phyloP scores from a whole-genome alignment of 1,139 yeast genomes.

The Lodderomyces pseudojiufengensis region DNA sequence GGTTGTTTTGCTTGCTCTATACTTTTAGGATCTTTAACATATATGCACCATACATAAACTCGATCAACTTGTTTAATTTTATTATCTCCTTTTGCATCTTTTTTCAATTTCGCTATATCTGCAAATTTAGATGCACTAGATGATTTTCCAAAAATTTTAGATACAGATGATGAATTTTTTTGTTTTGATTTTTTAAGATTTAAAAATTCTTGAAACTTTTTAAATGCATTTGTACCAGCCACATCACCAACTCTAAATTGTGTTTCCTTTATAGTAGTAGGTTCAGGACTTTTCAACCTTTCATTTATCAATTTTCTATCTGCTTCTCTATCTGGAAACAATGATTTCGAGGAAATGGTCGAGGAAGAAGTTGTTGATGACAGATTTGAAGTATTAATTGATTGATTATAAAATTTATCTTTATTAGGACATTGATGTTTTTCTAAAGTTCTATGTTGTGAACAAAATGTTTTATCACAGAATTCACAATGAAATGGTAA shows the following conservation, averaged over 20 bases:
- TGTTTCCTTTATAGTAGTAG: constrained; percentile 23
- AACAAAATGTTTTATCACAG: constrained; percentile 57
- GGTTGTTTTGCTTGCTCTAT: constrained; percentile 31
- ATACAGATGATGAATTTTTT: constrained; percentile 10
- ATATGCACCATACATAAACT: constrained; percentile 57
- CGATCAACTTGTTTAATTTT: constrained; percentile 54
- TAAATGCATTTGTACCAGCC: constrained; percentile 36
- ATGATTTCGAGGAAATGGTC: constrained; percentile 33
- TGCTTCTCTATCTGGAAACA: constrained; percentile 55
- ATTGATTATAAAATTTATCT: constrained; percentile 14
- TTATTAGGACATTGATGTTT: constrained; percentile 43
- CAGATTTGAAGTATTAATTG: constrained; percentile 6
- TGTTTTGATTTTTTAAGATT: constrained; percentile 24
- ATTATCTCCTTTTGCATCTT: constrained; percentile 65
- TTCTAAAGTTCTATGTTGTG: constrained; percentile 50
- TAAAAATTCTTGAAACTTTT: constrained; percentile 45
- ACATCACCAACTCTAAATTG: constrained; percentile 30
- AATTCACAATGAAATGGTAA: constrained; percentile 62
- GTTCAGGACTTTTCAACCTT: constrained; percentile 18
- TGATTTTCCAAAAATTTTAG: constrained; percentile 16
- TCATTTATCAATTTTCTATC: constrained; percentile 30
- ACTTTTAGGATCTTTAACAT: constrained; percentile 27
- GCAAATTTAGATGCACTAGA: constrained; percentile 13
- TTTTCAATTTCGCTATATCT: constrained; percentile 36
- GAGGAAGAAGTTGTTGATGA: constrained; percentile 10